Evolutionary conservation across 1,284 basidiomycete species (phyloP).

Genomic region (Exobasidium cylindrosporum): DNA sequence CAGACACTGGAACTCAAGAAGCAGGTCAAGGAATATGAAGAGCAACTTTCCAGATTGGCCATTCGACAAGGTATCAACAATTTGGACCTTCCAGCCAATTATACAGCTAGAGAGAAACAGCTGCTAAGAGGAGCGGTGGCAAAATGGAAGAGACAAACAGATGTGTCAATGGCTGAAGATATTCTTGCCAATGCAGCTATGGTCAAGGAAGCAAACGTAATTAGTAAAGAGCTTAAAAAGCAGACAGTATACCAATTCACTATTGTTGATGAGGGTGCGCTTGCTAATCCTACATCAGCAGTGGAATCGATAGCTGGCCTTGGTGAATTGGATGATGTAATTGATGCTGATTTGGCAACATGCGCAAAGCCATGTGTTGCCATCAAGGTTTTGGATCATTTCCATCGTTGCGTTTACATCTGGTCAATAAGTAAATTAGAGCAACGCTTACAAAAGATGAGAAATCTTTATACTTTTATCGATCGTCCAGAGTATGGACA

Average conservation of each 20-base stretch:
- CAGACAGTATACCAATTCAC: conserved; percentile 87
- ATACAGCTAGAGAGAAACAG: conserved; percentile 25
- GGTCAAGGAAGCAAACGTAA: conserved; percentile 84
- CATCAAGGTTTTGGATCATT: conserved; percentile 71
- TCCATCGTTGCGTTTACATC: conserved; percentile 35
- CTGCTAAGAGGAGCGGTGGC: conserved; percentile 67
- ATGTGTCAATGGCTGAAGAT: conserved; percentile 74
- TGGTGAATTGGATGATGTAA: conserved; percentile 76
- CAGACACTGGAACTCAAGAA: conserved; percentile 23
- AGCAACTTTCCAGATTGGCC: conserved; percentile 30
- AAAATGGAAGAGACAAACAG: conserved; percentile 68
- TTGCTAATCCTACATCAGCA: conserved; percentile 76
- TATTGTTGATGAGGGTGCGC: conserved; percentile 74
- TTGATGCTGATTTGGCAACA: conserved; percentile 35
- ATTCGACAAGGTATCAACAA: conserved; percentile 11
- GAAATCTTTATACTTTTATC: conserved; percentile 85
- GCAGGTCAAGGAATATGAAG: conserved; percentile 48
- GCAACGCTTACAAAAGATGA: conserved; percentile 87
- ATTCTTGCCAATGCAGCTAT: conserved; percentile 79
- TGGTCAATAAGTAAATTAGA: conserved; percentile 88
- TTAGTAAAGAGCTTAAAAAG: conserved; percentile 64
- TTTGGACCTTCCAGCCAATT: conserved; percentile 20
- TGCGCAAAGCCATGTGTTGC: conserved; percentile 68
- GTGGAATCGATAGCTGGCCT: conserved; percentile 77
- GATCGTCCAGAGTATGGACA: conserved; percentile 72